These are phyloP conservation scores for Scheffersomyces stipitis DNA, from an alignment of 805 yeast genomes.

Conservation along the genomic window DNA sequence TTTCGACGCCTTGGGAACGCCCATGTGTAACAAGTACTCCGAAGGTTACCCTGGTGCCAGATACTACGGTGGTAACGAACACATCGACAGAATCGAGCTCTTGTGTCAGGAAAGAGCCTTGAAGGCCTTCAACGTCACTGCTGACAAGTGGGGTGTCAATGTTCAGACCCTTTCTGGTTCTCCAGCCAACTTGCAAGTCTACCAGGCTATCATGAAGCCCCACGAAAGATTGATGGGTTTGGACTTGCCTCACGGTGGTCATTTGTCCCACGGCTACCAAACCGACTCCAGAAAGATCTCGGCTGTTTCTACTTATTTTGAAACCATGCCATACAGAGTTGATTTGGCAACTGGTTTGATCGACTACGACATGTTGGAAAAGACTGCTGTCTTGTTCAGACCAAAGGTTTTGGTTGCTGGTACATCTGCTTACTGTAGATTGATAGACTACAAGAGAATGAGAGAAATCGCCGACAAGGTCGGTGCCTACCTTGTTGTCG, in stretches of 20 bases:
- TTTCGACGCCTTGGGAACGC: conserved; percentile 91
- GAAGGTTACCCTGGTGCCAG: conserved; percentile 99
- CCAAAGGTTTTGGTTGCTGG: conserved; percentile 97
- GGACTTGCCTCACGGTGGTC: conserved; percentile 98
- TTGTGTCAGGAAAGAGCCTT: conserved; percentile 91
- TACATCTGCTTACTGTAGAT: conserved; percentile 92
- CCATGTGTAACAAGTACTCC: conserved; percentile 96
- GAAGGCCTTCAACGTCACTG: conserved; percentile 71
- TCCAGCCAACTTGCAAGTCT: conserved; percentile 92
- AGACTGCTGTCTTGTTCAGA: conserved; percentile 82
- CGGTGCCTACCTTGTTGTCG: conserved; percentile 89
- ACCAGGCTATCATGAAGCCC: conserved; percentile 83
- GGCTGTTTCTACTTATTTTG: conserved; percentile 89
- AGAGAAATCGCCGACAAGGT: conserved; percentile 87
- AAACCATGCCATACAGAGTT: conserved; percentile 96
- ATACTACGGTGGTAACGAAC: conserved; percentile 97
- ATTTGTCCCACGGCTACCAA: conserved; percentile 95
- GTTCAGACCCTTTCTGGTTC: conserved; percentile 96
- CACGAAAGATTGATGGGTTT: conserved; percentile 96
- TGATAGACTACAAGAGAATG: conserved; percentile 88
- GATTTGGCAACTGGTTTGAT: conserved; percentile 84
- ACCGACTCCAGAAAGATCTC: conserved; percentile 87
- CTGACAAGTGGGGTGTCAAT: conserved; percentile 94
- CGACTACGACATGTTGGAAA: conserved; percentile 85
- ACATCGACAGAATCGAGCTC: conserved; percentile 86